These are phyloP conservation scores for Phalaenopsis equestris DNA, from an alignment of 106 monocot genomes.

Conservation along the genomic window DNA sequence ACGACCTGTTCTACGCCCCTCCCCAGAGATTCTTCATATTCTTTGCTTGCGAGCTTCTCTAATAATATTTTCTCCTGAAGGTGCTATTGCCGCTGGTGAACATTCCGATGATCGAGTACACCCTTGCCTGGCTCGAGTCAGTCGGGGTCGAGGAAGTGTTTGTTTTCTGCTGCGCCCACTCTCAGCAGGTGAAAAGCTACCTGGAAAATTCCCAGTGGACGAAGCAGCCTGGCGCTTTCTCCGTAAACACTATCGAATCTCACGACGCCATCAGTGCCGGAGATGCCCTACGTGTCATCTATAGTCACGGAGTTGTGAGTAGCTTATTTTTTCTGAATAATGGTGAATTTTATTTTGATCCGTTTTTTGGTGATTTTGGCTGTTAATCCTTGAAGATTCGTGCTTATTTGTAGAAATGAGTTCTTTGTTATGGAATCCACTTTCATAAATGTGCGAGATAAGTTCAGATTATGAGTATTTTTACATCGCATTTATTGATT, in stretches of 20 bases:
- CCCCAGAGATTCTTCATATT: not conserved
- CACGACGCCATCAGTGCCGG: slow-evolving; percentile 80
- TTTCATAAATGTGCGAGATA: no score
- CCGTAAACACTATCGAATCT: slow-evolving; percentile 66
- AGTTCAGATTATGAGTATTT: no score
- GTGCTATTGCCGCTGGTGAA: slow-evolving; percentile 82
- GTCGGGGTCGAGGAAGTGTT: slow-evolving; percentile 87
- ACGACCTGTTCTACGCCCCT: not conserved
- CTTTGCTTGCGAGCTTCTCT: not conserved
- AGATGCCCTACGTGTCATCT: slow-evolving; percentile 76
- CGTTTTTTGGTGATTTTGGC: no score
- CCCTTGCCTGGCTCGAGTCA: slow-evolving; percentile 93
- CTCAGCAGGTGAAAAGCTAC: slow-evolving; percentile 84
- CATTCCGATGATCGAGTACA: slow-evolving; percentile 88
- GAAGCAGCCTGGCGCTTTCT: slow-evolving; percentile 35
- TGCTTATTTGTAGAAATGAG: no score
- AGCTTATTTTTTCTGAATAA: not conserved
- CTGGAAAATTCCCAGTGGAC: slow-evolving; percentile 59
- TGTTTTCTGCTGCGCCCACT: slow-evolving; percentile 92
- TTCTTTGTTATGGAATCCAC: no score
- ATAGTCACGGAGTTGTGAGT: slow-evolving; percentile 60
- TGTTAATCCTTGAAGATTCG: no score
- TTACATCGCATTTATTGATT: no score
- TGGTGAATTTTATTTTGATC: not conserved
- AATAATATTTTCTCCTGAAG: slow-evolving; percentile 16